Evolutionary conservation across 148 eudicot genomes (phyloP), one percentile per base, ranked within the genome.

Genomic region (Rhododendron vialii): DNA sequence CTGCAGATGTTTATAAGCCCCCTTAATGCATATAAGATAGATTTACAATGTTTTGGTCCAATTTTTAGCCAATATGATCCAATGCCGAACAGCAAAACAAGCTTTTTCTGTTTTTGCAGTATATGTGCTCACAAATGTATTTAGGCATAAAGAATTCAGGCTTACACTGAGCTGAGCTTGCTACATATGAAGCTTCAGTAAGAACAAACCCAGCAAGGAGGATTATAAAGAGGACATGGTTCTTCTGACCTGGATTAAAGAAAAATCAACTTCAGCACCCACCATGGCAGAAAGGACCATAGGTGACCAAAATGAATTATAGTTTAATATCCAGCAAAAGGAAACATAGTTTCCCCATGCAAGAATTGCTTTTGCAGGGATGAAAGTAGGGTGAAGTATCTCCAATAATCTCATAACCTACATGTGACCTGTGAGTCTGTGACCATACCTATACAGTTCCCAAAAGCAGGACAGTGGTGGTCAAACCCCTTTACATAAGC

Each of bases 391-490:
- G 35, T 67, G 73, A 65, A 65, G 73, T 26, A 26, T 65, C 14
- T 65, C 73, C 33, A n/a, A 65, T 65, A 65, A 65, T 65, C 33
- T 26, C 20, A 22, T 10, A 83, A 47, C 61, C 15, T 41, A 13
- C 8, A 84, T 22, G 45, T n/a, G 65, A 51, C 63, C 22, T 18
- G 63, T 87, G 47, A 35, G 8, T 7, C 65, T 59, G 26, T 87
- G 53, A 35, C 77, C 50, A 87, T 91, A 95, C 98, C 98, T 88
- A 95, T 92, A 86, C 98, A 95, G 89, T 94, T 95, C 65, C 98
- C 98, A 86, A 95, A 94, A 77, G 96, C 98, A 67, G 98, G 96
- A 88, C 98, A 95, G 75, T 95, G 98, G 87, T 95, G 98, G 91
- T 95, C 98, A 87, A 93, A 93, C 86, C 95, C 93, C 85, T 89